Percentiles rank a stretch among this genome's conserved stretches.
phyloP scores from a whole-genome alignment of 352 stramenopile genomes.

The Sclerospora graminicola region DNA sequence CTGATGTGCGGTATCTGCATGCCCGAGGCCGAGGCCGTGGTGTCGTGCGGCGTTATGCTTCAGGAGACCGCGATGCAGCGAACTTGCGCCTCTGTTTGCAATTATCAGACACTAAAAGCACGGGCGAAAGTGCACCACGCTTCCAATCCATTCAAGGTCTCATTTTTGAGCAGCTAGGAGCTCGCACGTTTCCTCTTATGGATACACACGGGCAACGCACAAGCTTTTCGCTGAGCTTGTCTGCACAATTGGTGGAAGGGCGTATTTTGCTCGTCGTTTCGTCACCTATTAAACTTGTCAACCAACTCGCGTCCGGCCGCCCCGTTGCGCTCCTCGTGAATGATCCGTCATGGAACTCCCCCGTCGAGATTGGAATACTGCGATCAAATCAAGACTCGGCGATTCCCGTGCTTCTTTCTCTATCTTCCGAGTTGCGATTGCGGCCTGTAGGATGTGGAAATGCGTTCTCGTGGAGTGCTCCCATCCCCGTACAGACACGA shows the following conservation, averaged over 20 bases:
- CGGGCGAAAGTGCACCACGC: conserved; percentile 2
- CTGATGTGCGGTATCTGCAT: conserved; percentile 63
- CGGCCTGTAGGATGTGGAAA: conserved; percentile 30
- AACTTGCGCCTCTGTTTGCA: conserved; percentile 56
- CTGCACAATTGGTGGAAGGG: conserved; percentile 60
- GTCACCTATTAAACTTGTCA: conserved; percentile 71
- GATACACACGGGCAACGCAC: conserved; percentile 40
- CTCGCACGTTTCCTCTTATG: conserved; percentile 50
- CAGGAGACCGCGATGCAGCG: conserved; percentile 34
- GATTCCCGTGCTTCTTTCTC: conserved; percentile 55
- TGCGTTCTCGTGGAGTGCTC: conserved; percentile 57
- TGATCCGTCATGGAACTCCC: conserved; percentile 60
- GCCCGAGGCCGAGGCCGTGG: conserved; percentile 41
- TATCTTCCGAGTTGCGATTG: conserved; percentile 59
- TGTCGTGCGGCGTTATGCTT: conserved; percentile 63
- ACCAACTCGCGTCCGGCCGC: conserved; percentile 40
- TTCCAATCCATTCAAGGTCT: conserved; percentile 75
- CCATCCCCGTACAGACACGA: conserved; percentile 64
- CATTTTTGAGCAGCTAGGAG: conserved; percentile 68
- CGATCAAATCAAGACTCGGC: conserved; percentile 47
- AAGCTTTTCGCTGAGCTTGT: conserved; percentile 49
- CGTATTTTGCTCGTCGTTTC: conserved; percentile 71
- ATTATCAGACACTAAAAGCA: conserved; percentile 30
- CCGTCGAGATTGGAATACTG: conserved; percentile 62
- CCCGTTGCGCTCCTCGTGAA: conserved; percentile 72